phyloP scores from a whole-genome alignment of 345 rosid species.

The Geranium brycei region DNA sequence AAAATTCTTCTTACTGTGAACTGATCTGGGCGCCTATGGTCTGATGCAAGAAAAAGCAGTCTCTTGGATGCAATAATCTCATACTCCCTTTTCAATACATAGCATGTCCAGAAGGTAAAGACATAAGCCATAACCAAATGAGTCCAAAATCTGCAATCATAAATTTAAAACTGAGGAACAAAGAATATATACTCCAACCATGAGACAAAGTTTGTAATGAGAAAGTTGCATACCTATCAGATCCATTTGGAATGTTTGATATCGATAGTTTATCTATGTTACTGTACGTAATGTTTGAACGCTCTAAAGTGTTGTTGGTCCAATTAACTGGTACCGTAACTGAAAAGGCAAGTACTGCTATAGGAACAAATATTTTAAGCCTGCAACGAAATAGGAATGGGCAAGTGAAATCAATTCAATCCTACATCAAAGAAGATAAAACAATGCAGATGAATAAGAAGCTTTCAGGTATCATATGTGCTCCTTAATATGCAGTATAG shows the following conservation, averaged over 20 bases:
- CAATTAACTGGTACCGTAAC: conserved; percentile 80
- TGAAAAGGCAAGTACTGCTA: conserved; percentile 54
- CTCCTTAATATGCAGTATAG: no score
- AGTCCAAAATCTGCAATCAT: conserved; percentile 68
- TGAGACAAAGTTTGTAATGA: neutral
- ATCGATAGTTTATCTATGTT: conserved; percentile 78
- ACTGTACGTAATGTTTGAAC: conserved; percentile 40
- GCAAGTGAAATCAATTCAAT: neutral
- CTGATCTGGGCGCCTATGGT: conserved; percentile 62
- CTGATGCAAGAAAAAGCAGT: conserved; percentile 83
- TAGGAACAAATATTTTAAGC: conserved; percentile 75
- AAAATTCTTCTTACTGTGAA: conserved; percentile 48
- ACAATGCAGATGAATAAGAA: neutral
- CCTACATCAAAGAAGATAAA: neutral
- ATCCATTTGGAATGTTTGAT: conserved; percentile 71
- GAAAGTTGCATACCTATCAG: conserved; percentile 37
- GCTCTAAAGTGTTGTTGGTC: conserved; percentile 58
- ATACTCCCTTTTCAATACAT: conserved; percentile 57
- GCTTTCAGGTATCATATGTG: no score
- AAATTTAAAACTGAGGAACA: neutral
- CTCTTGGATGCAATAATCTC: conserved; percentile 66
- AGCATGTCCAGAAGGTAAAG: conserved; percentile 90
- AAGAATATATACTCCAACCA: neutral
- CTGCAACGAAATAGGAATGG: conserved; percentile 24
- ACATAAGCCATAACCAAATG: conserved; percentile 82